Conservation (phyloP, 2,329 filamentous ascomycete genomes). For the Davidsoniella neocaledoniae region DNA sequence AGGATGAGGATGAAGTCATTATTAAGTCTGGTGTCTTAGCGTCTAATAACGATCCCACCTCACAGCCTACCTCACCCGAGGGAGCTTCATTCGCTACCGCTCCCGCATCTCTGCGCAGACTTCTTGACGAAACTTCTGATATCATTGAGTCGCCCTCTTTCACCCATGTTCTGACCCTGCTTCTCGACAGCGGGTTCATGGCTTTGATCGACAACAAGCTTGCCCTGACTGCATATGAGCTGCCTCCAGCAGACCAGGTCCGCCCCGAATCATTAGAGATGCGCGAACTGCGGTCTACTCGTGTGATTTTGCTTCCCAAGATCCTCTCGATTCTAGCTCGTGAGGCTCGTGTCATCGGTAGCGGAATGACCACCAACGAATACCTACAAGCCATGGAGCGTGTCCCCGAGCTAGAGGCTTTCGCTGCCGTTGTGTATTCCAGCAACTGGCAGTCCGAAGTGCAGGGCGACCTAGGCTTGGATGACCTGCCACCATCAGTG, state of each 20-base stretch:
- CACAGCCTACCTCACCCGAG: slow-evolving; percentile 14
- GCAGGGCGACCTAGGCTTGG: slow-evolving; percentile 23
- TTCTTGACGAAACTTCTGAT: slow-evolving; percentile 91
- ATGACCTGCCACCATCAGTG: slow-evolving; percentile 16
- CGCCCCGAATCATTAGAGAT: slow-evolving; percentile 9
- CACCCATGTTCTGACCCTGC: slow-evolving; percentile 64
- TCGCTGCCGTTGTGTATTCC: slow-evolving; percentile 73
- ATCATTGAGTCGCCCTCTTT: slow-evolving; percentile 89
- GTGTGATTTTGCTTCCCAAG: slow-evolving; percentile 59
- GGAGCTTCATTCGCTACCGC: slow-evolving; percentile 15
- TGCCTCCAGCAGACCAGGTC: slow-evolving; percentile 12
- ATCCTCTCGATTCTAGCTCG: slow-evolving; percentile 77
- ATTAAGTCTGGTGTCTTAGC: slow-evolving; percentile 65
- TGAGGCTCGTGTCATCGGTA: slow-evolving; percentile 79
- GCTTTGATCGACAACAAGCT: slow-evolving; percentile 71
- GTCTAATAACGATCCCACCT: slow-evolving; percentile 21
- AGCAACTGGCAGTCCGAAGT: slow-evolving; percentile 65
- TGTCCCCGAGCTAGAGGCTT: slow-evolving; percentile 62
- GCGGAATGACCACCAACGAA: slow-evolving; percentile 49
- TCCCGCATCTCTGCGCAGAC: slow-evolving; percentile 46
- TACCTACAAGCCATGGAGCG: slow-evolving; percentile 60
- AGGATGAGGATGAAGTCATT: slow-evolving; percentile 70
- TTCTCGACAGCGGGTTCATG: slow-evolving; percentile 78
- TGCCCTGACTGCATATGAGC: slow-evolving; percentile 59
- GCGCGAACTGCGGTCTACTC: slow-evolving; percentile 34